These are phyloP conservation scores for Amyloporia xantha DNA, from an alignment of 768 basidiomycete species.

Conservation along the genomic window DNA sequence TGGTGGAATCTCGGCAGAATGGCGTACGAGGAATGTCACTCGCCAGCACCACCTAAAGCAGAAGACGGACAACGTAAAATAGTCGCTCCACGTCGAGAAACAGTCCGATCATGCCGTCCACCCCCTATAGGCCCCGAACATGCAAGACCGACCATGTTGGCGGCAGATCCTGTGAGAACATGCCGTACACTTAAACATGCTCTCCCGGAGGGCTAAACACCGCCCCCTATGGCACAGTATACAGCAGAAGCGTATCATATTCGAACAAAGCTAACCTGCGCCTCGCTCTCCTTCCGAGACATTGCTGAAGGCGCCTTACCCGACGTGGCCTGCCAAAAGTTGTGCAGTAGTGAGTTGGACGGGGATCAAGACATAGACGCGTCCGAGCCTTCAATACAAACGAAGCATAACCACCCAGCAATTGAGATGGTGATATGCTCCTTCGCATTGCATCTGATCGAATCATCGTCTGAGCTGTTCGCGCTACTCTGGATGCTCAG, in stretches of 20 bases:
- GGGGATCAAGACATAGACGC: too few species aligned
- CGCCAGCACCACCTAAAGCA: constrained; percentile 13
- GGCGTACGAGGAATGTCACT: constrained; percentile 3
- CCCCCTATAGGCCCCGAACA: constrained; percentile 31
- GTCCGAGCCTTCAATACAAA: too few species aligned
- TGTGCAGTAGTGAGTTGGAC: too few species aligned
- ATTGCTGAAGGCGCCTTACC: constrained; percentile 55
- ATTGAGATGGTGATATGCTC: constrained; percentile 67
- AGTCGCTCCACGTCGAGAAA: constrained; percentile 10
- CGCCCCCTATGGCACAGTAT: constrained; percentile 37
- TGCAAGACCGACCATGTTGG: constrained; percentile 29
- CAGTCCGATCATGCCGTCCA: constrained; percentile 17
- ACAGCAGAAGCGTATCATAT: constrained; percentile 52
- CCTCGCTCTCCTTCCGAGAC: constrained; percentile 54
- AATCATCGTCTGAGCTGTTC: constrained; percentile 54
- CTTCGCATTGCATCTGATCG: constrained; percentile 67
- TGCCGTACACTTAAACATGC: too few species aligned
- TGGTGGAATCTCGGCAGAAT: constrained; percentile 45
- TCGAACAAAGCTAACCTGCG: constrained; percentile 48
- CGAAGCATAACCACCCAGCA: too few species aligned
- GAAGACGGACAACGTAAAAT: constrained; percentile 12
- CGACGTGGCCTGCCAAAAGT: too few species aligned
- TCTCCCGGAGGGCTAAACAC: too few species aligned
- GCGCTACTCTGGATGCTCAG: constrained; percentile 56
- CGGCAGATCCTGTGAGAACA: constrained; percentile 48